Base-by-base conservation (phyloP, 768 basidiomycete species). In the Amanita phalloides region DNA sequence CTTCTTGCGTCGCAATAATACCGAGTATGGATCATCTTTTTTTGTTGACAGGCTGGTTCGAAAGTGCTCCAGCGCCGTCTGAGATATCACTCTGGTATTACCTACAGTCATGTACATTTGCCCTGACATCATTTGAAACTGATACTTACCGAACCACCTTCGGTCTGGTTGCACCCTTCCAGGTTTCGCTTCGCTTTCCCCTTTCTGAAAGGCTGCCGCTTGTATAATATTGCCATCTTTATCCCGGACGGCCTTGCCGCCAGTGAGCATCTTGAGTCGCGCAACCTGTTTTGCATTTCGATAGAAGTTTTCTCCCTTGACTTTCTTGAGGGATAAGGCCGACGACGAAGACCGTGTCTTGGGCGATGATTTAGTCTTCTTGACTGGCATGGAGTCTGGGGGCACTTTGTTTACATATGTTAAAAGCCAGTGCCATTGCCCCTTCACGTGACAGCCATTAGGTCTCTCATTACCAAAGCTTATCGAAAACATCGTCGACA, bases 281-380 rank as follows among this genome's bases (percentile, higher is more conserved):
- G 74, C 71, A 35, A 83, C 91, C 61, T 82, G 75, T 65, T 97
- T 97, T 41, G 91, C 93, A 86, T 93, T 82, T 67, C 93, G 89
- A 71, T 96, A 99, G 73, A 97, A 98, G 66, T 95, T 99, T 72
- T 96, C 92, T 62, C 93, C 94, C 64, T 91, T 92, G 57, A 86
- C 78, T 65, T 75, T 84, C 57, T 79, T 78, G 41, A 89, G 71
- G 3, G 79, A 72, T 1, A 77, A 57, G 13, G 74, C 71, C n/a
- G 74, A 71, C 21, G 74, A 71, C 17, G 70, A 71, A 1, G 74
- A 75, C 50, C 67, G 65, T 13, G 67, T 64, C 55, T 75, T 76
- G 6, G 71, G 64, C 14, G 69, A 60, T 0, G 70, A 64, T 25
- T 49, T 53, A 2, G 62, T 42, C 51, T 73, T 73, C 60, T 68